Base-by-base conservation (phyloP, 768 basidiomycete species). In the Phylloporus scabripes region DNA sequence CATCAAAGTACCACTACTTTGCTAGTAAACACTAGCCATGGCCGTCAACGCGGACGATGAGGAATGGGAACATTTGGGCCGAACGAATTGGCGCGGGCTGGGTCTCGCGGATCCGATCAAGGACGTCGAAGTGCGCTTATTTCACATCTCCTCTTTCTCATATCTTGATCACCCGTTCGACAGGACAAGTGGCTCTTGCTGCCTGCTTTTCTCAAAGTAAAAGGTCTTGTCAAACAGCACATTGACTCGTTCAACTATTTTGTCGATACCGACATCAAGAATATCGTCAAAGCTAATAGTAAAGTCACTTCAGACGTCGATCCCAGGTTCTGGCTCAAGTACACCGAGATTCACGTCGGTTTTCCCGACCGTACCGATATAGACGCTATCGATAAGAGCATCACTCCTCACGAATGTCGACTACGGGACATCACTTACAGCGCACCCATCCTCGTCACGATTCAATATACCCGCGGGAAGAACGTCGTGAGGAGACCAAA, bases 201-300 rank as follows among this genome's bases (percentile, higher is more conserved):
- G 2, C 96, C 96, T 2, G 95, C 94, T 9, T 99, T 98, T 62
- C 76, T 99, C 45, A 88, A 94, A 70, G 91, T 96, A 53, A 99
- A 99, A 62, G 96, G 96, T 51, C 83, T 99, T 12, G 96, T 99
- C 53, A 98, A 98, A 72, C 96, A 98, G 64, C 96, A 99, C 64
- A 89, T 97, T 58, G 96, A 97, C 68, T 96, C 92, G 7, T 98
- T 92, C 82, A 97, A 97, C 72, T 94, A 95, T 69, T 98, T 99
- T 63, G 92, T 97, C 63, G 90, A 97, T 59, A 85, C 88, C 37
- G 96, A 98, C 63, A 88, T 99, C 64, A 94, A 93, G 68, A 95
- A 93, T 59, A 96, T 99, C 60, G 83, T 98, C 51, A 87, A 83
- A 56, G 92, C 92, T 6, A 94, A 95, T 65, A 85, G 83, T 71